Evolutionary conservation across 1,284 basidiomycete genomes (phyloP).

Genomic region (Pisolithus thermaeus): DNA sequence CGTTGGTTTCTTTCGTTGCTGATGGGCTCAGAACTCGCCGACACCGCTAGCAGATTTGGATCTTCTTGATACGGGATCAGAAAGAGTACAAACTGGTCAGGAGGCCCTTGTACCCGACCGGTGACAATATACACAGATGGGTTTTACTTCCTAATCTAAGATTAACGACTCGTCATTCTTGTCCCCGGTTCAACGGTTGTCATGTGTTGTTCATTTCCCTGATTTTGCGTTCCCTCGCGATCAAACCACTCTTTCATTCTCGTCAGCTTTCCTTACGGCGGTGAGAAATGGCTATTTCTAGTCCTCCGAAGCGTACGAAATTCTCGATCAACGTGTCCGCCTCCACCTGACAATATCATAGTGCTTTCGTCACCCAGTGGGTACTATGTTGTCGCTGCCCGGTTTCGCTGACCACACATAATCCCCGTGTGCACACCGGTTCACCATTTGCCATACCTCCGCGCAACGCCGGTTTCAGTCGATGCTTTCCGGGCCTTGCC

Average conservation of each 20-base stretch:
- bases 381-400: background rate
- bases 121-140: background rate
- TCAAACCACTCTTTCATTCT: slow-evolving; percentile 4
- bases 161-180: slow-evolving; percentile 1
- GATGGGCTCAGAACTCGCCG: too few relatives aligned
- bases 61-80: background rate
- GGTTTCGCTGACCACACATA: slow-evolving; percentile 1
- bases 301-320: background rate
- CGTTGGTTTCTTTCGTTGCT: too few relatives aligned
- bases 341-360: background rate
- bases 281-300: slow-evolving; percentile 2
- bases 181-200: background rate
- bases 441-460: background rate
- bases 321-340: slow-evolving; percentile 5
- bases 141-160: slow-evolving; percentile 11
- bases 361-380: background rate
- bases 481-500: slow-evolving; percentile 6
- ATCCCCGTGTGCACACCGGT: too few relatives aligned
- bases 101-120: too few relatives aligned
- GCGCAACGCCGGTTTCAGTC: background rate
- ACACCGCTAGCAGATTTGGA: background rate
- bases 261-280: background rate
- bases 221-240: slow-evolving; percentile 1
- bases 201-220: slow-evolving; percentile 6
- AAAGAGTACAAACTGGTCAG: background rate